Base-by-base conservation (phyloP, 495 filamentous ascomycete species). In the Saxophila tyrrhenica region DNA sequence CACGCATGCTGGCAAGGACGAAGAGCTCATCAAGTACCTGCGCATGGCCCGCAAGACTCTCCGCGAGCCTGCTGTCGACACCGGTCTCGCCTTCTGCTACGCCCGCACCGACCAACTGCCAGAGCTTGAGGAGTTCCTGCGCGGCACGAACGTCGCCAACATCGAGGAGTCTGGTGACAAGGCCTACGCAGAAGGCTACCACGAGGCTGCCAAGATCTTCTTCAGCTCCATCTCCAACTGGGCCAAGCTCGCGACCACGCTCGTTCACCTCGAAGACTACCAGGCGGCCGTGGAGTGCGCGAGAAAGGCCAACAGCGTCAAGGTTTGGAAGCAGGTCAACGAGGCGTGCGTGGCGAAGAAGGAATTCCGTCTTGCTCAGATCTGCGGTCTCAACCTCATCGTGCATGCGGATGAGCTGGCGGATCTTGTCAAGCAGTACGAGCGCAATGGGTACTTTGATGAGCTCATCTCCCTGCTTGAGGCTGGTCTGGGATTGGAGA, bases 241-340 rank as follows among this genome's bases (percentile, higher is more conserved):
- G 94, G 92, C 94, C 54, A 97, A 97, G 75, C 81, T 99, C 58
- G 92, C 94, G 2, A 96, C 94, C 13, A 97, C 94, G 23, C 75
- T 96, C 55, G 94, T 99, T 20, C 91, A 96, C 68, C 79, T 99
- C 8, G 85, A 85, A 63, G 94, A 99, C 51, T 96, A 99, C 73
- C 94, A 99, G 68, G 89, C 89, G 52, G 94, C 94, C 24, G 94
- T 99, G 32, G 94, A 99, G 71, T 97, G 90, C 64, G 94, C 94
- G 22, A 87, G 94, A 65, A 97, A 97, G 73, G 94, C 94, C 66
- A 99, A 97, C 76, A 99, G 89, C 74, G 89, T 94, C 72, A 95
- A 94, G 76, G 94, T 99, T 51, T 99, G 94, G 94, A 95, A 90
- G 73, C 88, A 99, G 70, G 94, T 99, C 60, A 94, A 97, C 70